Percentiles rank a stretch among this genome's conserved stretches.
Evolutionary conservation across 1,284 basidiomycete genomes (phyloP).

Genomic region (Marasmius fiardii): DNA sequence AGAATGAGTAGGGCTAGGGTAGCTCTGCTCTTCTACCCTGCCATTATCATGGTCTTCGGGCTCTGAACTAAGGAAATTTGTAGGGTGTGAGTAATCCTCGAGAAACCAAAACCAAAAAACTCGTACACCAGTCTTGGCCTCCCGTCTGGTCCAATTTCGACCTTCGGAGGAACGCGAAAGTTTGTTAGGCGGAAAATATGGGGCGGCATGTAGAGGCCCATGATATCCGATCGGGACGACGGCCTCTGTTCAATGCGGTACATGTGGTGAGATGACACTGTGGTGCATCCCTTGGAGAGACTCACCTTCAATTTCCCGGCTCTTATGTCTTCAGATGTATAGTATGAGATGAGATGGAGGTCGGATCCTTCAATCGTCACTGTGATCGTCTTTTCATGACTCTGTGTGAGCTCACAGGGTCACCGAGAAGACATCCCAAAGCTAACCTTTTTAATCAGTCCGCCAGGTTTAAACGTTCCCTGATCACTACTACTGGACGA

Average conservation of each 20-base stretch:
- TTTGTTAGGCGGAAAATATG: constrained; percentile 68
- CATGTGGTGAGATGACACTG: constrained; percentile 5
- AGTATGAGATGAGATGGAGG: constrained; percentile 80
- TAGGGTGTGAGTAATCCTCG: neutral
- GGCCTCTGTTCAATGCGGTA: constrained; percentile 40
- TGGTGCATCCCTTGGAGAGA: neutral
- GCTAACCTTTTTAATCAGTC: constrained; percentile 68
- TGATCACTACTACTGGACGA: constrained; percentile 36
- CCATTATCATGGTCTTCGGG: constrained; percentile 42
- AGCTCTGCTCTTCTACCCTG: constrained; percentile 42
- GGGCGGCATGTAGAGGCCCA: constrained; percentile 61
- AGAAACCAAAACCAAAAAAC: neutral
- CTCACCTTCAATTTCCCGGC: constrained; percentile 54
- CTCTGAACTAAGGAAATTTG: constrained; percentile 30
- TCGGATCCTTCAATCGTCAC: constrained; percentile 73
- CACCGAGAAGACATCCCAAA: neutral
- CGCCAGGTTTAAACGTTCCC: constrained; percentile 66
- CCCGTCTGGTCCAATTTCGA: constrained; percentile 61
- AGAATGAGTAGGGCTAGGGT: constrained; percentile 31
- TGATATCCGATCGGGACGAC: constrained; percentile 60
- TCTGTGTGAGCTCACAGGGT: neutral
- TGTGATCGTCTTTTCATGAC: constrained; percentile 62
- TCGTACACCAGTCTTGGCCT: constrained; percentile 56
- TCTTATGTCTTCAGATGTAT: constrained; percentile 71
- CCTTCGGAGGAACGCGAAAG: constrained; percentile 69